Evolutionary conservation across 1,284 basidiomycete species (phyloP).

Genomic region (Papiliotrema flavescens): DNA sequence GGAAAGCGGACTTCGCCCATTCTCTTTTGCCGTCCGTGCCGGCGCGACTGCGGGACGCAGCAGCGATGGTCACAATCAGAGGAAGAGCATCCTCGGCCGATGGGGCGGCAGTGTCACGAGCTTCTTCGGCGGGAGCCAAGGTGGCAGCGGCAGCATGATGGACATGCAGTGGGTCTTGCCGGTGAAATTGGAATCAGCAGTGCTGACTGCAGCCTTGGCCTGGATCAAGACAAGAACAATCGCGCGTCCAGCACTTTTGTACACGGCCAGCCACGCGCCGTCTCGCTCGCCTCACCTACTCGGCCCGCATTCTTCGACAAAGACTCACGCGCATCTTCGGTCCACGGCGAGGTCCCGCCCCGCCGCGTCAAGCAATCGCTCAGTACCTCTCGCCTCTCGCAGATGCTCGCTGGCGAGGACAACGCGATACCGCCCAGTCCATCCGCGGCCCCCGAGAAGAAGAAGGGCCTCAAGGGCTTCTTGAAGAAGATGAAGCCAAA

Average conservation of each 20-base stretch:
- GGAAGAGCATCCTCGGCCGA: constrained; percentile 56
- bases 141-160: constrained; percentile 77
- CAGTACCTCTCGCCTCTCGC: constrained; percentile 35
- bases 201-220: constrained; percentile 34
- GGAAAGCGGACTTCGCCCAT: constrained; percentile 36
- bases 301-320: constrained; percentile 40
- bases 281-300: constrained; percentile 38
- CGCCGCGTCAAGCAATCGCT: constrained; percentile 10
- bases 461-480: constrained; percentile 74
- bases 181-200: constrained; percentile 2
- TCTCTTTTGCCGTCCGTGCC: constrained; percentile 47
- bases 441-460: constrained; percentile 71
- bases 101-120: constrained; percentile 65
- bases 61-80: constrained; percentile 26
- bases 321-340: constrained; percentile 28
- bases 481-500: constrained; percentile 63
- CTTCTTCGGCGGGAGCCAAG: constrained; percentile 77
- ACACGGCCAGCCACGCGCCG: constrained; percentile 34
- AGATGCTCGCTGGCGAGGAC: constrained; percentile 21
- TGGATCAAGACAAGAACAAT: constrained; percentile 43
- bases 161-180: constrained; percentile 78
- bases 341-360: constrained; percentile 6
- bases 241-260: constrained; percentile 27
- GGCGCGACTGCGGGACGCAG: constrained; percentile 31
- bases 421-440: constrained; percentile 15